Conservation (phyloP, 1,284 basidiomycete species). For the Microbotryum silenes-acaulis region DNA sequence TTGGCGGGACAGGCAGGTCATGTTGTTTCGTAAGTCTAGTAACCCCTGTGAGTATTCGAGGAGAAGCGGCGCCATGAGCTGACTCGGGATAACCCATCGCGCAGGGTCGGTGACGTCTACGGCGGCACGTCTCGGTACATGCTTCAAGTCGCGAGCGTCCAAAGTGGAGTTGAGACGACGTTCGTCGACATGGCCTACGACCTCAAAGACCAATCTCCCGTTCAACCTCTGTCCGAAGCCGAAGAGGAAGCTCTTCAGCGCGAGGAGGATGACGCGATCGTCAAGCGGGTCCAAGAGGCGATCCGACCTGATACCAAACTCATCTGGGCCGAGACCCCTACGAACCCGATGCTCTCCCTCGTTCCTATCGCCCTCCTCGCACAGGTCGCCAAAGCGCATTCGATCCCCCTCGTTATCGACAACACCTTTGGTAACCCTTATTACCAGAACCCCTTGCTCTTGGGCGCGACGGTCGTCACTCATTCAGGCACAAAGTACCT, state of each 20-base stretch:
- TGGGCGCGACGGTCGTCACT: conserved; percentile 70
- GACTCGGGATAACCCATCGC: neutral
- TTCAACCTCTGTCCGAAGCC: neutral
- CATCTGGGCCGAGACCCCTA: conserved; percentile 94
- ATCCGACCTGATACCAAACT: conserved; percentile 78
- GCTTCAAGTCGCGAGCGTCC: conserved; percentile 61
- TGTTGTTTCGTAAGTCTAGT: conserved; percentile 65
- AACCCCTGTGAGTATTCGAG: neutral
- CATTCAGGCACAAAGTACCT: conserved; percentile 58
- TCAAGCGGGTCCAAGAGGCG: conserved; percentile 53
- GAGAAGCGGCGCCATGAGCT: neutral
- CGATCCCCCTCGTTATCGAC: conserved; percentile 60
- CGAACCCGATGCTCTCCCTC: conserved; percentile 86
- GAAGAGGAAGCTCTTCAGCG: neutral
- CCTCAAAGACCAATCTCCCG: neutral
- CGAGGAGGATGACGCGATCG: conserved; percentile 45
- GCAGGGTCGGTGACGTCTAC: conserved; percentile 47
- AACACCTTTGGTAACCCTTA: conserved; percentile 66
- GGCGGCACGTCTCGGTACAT: conserved; percentile 77
- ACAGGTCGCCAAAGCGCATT: conserved; percentile 54
- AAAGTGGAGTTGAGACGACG: conserved; percentile 65
- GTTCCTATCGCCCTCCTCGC: conserved; percentile 65
- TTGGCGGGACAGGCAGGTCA: conserved; percentile 63
- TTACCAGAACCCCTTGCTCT: conserved; percentile 77
- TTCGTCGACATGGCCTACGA: conserved; percentile 63